phyloP scores from a whole-genome alignment of 495 filamentous ascomycete genomes.

The Talaromyces nanjingensis region DNA sequence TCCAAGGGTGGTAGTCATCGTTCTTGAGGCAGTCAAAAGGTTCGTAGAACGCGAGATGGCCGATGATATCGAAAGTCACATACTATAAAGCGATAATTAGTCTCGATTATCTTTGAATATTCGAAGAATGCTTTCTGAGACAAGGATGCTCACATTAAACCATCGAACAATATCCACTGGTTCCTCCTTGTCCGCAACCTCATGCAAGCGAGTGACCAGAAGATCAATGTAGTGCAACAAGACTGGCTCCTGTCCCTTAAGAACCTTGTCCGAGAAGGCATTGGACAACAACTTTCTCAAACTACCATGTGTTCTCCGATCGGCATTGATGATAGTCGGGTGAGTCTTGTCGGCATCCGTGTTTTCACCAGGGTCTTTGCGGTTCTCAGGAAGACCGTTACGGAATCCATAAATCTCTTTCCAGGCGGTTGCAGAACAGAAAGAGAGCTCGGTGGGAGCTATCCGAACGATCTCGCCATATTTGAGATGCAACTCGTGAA shows the following conservation, averaged over 20 bases:
- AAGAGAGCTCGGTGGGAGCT: slow-evolving; percentile 25
- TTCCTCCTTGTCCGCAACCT: not conserved
- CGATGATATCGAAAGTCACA: slow-evolving; percentile 43
- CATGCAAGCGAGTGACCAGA: not conserved
- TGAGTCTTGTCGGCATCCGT: not conserved
- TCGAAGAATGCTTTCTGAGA: slow-evolving; percentile 20
- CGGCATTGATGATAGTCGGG: slow-evolving; percentile 12
- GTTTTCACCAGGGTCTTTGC: slow-evolving; percentile 2
- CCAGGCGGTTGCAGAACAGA: no score
- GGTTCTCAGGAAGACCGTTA: slow-evolving; percentile 12
- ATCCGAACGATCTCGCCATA: slow-evolving; percentile 33
- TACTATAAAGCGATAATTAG: slow-evolving; percentile 13
- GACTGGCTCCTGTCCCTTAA: slow-evolving; percentile 41
- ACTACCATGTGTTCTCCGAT: not conserved
- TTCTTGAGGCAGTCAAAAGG: slow-evolving; percentile 41
- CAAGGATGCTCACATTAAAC: slow-evolving; percentile 11
- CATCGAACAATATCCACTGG: slow-evolving; percentile 11
- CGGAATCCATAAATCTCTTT: slow-evolving; percentile 48
- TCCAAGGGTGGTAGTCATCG: slow-evolving; percentile 40
- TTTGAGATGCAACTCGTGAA: slow-evolving; percentile 21
- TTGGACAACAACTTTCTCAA: slow-evolving; percentile 27
- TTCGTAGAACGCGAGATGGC: slow-evolving; percentile 43
- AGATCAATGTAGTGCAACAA: slow-evolving; percentile 34
- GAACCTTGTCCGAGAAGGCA: slow-evolving; percentile 43
- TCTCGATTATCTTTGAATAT: not conserved